phyloP scores from a whole-genome alignment of 129 eudicot species.

The Cynara cardunculus region DNA sequence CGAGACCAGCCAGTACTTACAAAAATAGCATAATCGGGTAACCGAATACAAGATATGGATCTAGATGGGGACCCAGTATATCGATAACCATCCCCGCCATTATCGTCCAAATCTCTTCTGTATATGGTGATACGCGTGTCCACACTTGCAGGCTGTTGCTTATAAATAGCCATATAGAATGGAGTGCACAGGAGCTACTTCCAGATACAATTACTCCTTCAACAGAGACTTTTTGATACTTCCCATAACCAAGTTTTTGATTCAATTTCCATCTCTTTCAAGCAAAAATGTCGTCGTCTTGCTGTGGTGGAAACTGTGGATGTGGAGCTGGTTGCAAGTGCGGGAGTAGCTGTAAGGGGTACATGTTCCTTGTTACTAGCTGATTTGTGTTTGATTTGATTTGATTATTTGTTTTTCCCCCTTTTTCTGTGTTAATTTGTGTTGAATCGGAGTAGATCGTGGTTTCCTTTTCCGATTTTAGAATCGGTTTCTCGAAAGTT shows the following conservation, averaged over 20 bases:
- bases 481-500: background rate
- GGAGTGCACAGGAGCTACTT: background rate
- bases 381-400: no score
- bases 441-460: background rate
- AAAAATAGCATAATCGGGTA: background rate
- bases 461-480: background rate
- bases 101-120: background rate
- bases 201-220: slow-evolving; percentile 1
- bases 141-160: background rate
- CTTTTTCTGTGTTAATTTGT: background rate
- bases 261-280: background rate
- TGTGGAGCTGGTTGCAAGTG: slow-evolving; percentile 87
- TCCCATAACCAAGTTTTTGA: background rate
- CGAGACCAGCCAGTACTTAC: background rate
- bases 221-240: background rate
- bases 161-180: slow-evolving; percentile 2
- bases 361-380: no score
- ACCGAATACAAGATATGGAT: background rate
- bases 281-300: slow-evolving; percentile 52
- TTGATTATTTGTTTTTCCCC: background rate
- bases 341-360: slow-evolving; percentile 84
- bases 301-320: slow-evolving; percentile 89
- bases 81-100: slow-evolving; percentile 9
- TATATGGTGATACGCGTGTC: slow-evolving; percentile 29
- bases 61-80: background rate